Base-by-base conservation (phyloP, 192 early-diverging fungal genomes). In the Anaeromyces robustus region DNA sequence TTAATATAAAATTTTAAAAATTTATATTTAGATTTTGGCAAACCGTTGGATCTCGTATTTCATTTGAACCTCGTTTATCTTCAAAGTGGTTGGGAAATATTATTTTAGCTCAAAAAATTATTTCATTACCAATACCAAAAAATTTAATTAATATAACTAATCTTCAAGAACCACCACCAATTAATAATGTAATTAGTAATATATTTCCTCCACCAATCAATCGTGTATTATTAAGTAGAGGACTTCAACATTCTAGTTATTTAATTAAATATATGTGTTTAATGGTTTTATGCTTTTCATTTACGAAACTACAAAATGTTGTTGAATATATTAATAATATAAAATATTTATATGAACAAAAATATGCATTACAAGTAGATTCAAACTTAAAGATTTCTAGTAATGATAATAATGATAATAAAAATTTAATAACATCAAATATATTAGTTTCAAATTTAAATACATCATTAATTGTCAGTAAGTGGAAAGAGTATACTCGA, bases 31-130 rank as follows among this genome's bases (percentile, higher is more conserved):
- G 92, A 17, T 93, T 87, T 80, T 95, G 92, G 93, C 84, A 87
- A 19, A 43, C 82, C 81, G 83, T 85, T 28, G 83, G 84, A 12
- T 84, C 83, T 22, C 80, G 28, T n/a, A 68, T 93, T 31, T 91
- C 92, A 29, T 89, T 93, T 83, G 94, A 96, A 29, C 94, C 94
- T 26, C 88, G 92, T 29, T 84, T 90, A 17, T 92, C 91, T 6
- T 84, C 85, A 4, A 89, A 90, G 78, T 96, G 92, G 91, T 79
- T 95, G n/a, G 88, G 89, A 7, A 96, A 94, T 81, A 92, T 94
- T 86, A 90, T 94, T 4, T 80, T 95, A 3, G 85, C 90, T 6
- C 90, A 91, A 77, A 94, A 92, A 30, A 86, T 94, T 68, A 91
- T 95, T 22, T 79, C 86, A 29, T 84, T 94, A 7, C 88, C 92